A percentile compares a stretch with the other conserved stretches of the same genome.
Evolutionary conservation across 495 filamentous ascomycete genomes (phyloP).

Genomic region (Trichoderma asperelloides): DNA sequence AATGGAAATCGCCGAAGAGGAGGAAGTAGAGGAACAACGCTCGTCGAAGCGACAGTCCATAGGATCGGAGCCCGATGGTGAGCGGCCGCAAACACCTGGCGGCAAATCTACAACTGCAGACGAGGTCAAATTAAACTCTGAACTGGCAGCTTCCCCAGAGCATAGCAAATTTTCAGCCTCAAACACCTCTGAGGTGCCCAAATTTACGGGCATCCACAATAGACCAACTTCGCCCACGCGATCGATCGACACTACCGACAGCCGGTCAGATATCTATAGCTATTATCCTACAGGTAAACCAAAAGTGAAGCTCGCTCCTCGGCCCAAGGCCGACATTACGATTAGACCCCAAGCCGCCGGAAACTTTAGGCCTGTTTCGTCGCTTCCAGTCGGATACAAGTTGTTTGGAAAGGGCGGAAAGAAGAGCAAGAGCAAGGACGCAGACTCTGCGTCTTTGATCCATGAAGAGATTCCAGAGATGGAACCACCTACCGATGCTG

Average conservation of each 20-base stretch:
- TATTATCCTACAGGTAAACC: slow-evolving; percentile 47
- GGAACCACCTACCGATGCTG: slow-evolving; percentile 4
- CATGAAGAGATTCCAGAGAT: slow-evolving; percentile 23
- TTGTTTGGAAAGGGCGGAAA: slow-evolving; percentile 33
- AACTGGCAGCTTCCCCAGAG: slow-evolving; percentile 28
- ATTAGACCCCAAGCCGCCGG: slow-evolving; percentile 56
- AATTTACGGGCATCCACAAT: slow-evolving; percentile 26
- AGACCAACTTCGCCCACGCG: slow-evolving; percentile 25
- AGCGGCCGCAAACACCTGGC: slow-evolving; percentile 1
- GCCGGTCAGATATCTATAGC: slow-evolving; percentile 56
- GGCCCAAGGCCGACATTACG: slow-evolving; percentile 62
- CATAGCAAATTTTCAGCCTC: slow-evolving; percentile 31
- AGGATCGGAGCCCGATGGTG: slow-evolving; percentile 28
- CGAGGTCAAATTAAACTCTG: slow-evolving; percentile 24
- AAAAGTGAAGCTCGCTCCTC: slow-evolving; percentile 76
- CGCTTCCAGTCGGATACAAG: slow-evolving; percentile 51
- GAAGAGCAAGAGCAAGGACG: slow-evolving; percentile 29
- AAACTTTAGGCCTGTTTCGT: slow-evolving; percentile 62
- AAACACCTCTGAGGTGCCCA: slow-evolving; percentile 22
- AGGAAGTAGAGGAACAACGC: slow-evolving; percentile 45
- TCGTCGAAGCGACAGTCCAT: slow-evolving; percentile 40
- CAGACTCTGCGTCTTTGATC: slow-evolving; percentile 18
- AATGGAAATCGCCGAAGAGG: slow-evolving; percentile 87
- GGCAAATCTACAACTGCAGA: not conserved
- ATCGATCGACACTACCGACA: slow-evolving; percentile 55